Evolutionary conservation across 1,139 yeast genomes (phyloP).

Genomic region (Taiozyma sp.): DNA sequence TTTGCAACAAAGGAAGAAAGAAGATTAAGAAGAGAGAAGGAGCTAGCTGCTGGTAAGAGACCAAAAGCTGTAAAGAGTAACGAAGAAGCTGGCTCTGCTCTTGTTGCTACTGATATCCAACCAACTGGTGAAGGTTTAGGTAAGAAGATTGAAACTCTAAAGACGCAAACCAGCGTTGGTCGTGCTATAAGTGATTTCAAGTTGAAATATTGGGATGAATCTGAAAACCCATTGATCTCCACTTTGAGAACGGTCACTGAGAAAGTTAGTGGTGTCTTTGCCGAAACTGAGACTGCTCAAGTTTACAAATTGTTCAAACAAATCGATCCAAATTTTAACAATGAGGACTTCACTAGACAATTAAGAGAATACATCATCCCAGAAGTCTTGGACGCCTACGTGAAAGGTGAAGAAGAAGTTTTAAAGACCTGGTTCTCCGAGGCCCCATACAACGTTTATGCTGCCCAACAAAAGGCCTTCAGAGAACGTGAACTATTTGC

Average conservation of each 20-base stretch:
- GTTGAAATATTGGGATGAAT: slow-evolving; percentile 80
- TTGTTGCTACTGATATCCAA: slow-evolving; percentile 81
- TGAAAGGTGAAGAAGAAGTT: slow-evolving; percentile 81
- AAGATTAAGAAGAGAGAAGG: slow-evolving; percentile 66
- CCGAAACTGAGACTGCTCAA: slow-evolving; percentile 94
- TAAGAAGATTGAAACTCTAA: slow-evolving; percentile 66
- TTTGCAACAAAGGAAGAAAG: slow-evolving; percentile 85
- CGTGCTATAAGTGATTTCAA: slow-evolving; percentile 57
- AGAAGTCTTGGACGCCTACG: slow-evolving; percentile 92
- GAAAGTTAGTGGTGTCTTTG: slow-evolving; percentile 76
- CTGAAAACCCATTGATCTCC: slow-evolving; percentile 88
- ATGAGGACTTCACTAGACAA: slow-evolving; percentile 76
- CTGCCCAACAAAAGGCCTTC: slow-evolving; percentile 90
- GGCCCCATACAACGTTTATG: slow-evolving; percentile 94
- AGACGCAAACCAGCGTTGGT: slow-evolving; percentile 66
- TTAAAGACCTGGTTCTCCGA: slow-evolving; percentile 92
- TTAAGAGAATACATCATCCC: slow-evolving; percentile 92
- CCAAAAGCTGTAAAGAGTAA: slow-evolving; percentile 69
- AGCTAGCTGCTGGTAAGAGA: slow-evolving; percentile 54
- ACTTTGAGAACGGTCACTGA: slow-evolving; percentile 75
- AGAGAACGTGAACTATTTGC: slow-evolving; percentile 89
- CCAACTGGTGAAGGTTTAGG: slow-evolving; percentile 64
- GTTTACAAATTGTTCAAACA: slow-evolving; percentile 81
- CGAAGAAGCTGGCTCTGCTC: slow-evolving; percentile 81
- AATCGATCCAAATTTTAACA: slow-evolving; percentile 86